Base-by-base conservation (phyloP, 2,329 filamentous ascomycete genomes). In the Arthrocladium fulminans region DNA sequence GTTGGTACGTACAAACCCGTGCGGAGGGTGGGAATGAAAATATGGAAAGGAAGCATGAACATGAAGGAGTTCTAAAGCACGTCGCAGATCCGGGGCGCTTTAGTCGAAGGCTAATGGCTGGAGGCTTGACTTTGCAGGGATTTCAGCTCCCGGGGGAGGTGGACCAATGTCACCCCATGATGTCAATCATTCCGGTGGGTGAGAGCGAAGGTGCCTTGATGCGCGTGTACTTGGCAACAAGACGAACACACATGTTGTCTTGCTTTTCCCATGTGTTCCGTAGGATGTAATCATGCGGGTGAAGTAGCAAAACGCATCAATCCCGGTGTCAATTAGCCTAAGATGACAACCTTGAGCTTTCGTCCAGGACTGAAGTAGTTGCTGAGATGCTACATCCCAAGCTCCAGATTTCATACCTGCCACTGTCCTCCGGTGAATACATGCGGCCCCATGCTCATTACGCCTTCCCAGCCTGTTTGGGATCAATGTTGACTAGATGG, bases 401-500 rank as follows among this genome's bases (percentile, higher is more conserved):
- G n/a, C n/a, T n/a, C n/a, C n/a, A n/a, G n/a, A n/a, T n/a, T n/a
- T n/a, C n/a, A n/a, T n/a, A n/a, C n/a, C n/a, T n/a, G n/a, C n/a
- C n/a, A n/a, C n/a, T n/a, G n/a, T n/a, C n/a, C n/a, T n/a, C n/a
- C n/a, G n/a, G n/a, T n/a, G n/a, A n/a, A n/a, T n/a, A n/a, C n/a
- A n/a, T n/a, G n/a, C n/a, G n/a, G n/a, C n/a, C n/a, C n/a, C n/a
- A n/a, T n/a, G n/a, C n/a, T n/a, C n/a, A n/a, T 45, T 44, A 45
- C 44, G 39, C 20, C 37, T 49, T 27, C 17, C 35, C 25, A 27
- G 57, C n/a, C 45, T 49, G 43, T 56, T 54, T 20, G 48, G 54
- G 27, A 45, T 59, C 43, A 23, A 63, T 52, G 4, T 68, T 66
- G 43, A 68, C 66, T 45, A 68, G 54, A 55, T 71, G 68, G 42